Evolutionary conservation across 306 rosid genomes (phyloP), one percentile per base, ranked within the genome.

Genomic region (Mucuna pruriens): DNA sequence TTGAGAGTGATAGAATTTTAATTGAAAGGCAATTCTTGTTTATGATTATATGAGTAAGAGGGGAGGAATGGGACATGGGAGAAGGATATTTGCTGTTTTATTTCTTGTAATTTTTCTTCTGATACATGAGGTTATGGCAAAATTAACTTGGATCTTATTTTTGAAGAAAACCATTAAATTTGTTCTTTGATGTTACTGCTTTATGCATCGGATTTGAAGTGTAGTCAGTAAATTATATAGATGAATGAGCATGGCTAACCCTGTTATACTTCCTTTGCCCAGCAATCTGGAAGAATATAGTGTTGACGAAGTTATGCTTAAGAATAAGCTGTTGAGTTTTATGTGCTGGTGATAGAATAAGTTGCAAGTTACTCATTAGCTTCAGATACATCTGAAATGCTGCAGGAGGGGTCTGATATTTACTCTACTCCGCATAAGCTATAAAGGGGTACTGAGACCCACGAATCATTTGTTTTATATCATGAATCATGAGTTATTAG

Each of bases 301-400:
- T 40, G 10, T 69, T 82, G 17, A 38, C 15, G 36, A 7, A 31
- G 34, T 76, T 31, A 9, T 68, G 3, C 31, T 7, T 10, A 12
- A 26, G 51, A 48, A 39, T 25, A 46, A 9, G 36, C 9, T 62
- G 55, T 51, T 23, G 19, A 78, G 76, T 70, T 83, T 45, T 51
- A 38, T 22, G 65, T 44, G 25, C 49, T 44, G 15, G 67, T 45
- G 55, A 15, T 77, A 29, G 57, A 11, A 17, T 83, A 13, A 26
- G 71, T 71, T 38, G 13, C 1, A 72, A 52, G 71, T 7, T 72
- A n/a, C 20, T 25, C 16, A 17, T 60, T 68, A 17, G 25, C 42
- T 33, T 74, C 3, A 26, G 48, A 20, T 58, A 17, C 34, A 4
- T 23, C 44, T 23, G 4, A 61, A 70, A 42, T 49, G 79, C 57